A percentile compares a stretch with the other conserved stretches of the same genome.
These are phyloP conservation scores for Penicillium cataractarum DNA, from an alignment of 495 filamentous ascomycete genomes.

Conservation along the genomic window DNA sequence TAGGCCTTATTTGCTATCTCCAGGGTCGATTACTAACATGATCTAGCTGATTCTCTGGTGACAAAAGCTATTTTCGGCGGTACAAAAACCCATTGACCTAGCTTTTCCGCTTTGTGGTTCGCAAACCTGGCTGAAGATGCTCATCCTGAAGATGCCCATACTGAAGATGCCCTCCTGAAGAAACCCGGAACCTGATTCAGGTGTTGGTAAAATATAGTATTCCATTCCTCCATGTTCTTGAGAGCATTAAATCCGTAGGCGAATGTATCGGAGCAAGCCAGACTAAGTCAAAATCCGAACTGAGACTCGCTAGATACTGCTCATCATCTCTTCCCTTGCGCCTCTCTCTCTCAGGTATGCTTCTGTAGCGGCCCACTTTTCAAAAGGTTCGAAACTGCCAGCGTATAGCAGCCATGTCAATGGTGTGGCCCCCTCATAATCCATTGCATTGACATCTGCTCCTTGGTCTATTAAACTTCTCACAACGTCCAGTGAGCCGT, in stretches of 20 bases:
- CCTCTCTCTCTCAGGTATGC: background rate
- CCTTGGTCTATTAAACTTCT: background rate
- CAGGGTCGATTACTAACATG: no score
- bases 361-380: background rate
- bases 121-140: no score
- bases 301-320: background rate
- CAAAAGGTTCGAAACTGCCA: background rate
- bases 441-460: conserved; percentile 4
- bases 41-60: no score
- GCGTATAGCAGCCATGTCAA: conserved; percentile 1
- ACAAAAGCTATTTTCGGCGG: no score
- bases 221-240: background rate
- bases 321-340: background rate
- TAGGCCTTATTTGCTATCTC: no score
- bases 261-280: background rate
- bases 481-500: background rate
- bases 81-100: no score
- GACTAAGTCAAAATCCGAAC: background rate
- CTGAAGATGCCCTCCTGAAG: no score
- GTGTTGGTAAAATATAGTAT: no score
- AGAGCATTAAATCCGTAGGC: background rate
- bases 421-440: background rate
- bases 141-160: no score
- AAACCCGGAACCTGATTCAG: no score
- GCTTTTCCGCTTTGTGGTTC: no score